Evolutionary conservation across 768 basidiomycete genomes (phyloP).

Genomic region (Podaxis sp.): DNA sequence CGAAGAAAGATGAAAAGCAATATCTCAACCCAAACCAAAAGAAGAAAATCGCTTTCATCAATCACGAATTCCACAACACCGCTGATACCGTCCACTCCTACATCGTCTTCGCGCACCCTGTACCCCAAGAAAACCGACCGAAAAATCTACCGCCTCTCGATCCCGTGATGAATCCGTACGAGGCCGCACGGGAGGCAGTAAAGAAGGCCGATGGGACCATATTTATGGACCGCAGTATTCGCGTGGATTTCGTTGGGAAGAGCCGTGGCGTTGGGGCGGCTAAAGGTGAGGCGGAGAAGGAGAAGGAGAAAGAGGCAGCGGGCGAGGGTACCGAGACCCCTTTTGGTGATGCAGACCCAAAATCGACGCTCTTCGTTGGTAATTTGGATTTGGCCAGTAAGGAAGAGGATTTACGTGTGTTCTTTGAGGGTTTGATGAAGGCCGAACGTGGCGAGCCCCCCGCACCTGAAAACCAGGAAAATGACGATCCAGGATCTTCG

Average conservation of each 20-base stretch:
- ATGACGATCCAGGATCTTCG: conserved; percentile 24
- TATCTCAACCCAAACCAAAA: conserved; percentile 83
- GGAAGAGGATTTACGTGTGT: conserved; percentile 85
- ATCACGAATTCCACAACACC: conserved; percentile 81
- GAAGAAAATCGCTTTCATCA: conserved; percentile 92
- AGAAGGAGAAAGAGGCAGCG: conserved; percentile 20
- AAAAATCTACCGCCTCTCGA: conserved; percentile 50
- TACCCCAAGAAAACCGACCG: conserved; percentile 37
- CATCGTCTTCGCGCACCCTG: conserved; percentile 81
- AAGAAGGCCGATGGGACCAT: conserved; percentile 61
- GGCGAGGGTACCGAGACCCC: background rate
- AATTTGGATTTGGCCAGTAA: conserved; percentile 90
- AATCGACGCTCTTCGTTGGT: conserved; percentile 85
- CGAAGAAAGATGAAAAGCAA: conserved; percentile 50
- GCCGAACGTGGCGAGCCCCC: conserved; percentile 66
- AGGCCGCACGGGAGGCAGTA: conserved; percentile 62
- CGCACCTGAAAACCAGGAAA: conserved; percentile 22
- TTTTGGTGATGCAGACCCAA: conserved; percentile 59
- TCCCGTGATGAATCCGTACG: conserved; percentile 60
- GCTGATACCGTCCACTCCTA: conserved; percentile 84
- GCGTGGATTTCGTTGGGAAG: conserved; percentile 67
- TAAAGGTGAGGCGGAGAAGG: conserved; percentile 14
- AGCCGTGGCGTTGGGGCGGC: conserved; percentile 12
- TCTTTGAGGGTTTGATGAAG: conserved; percentile 78
- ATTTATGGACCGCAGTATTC: conserved; percentile 76